Evolutionary conservation across 441 rosid species (phyloP), one percentile per base, ranked within the genome.

Genomic region (Gossypium davidsonii): DNA sequence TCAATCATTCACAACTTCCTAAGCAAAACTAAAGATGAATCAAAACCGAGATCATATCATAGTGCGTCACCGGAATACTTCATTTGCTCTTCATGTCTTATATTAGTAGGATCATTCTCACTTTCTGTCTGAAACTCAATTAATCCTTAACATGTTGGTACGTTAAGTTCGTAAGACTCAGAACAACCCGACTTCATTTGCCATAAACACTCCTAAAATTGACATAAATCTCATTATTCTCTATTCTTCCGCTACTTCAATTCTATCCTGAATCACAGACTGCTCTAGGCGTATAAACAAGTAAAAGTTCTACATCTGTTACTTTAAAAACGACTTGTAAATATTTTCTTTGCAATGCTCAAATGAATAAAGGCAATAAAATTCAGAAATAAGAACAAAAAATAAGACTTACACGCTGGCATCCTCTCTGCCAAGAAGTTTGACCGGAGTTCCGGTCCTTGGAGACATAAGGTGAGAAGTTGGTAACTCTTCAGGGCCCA

Each of bases 361-460:
- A 20, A 59, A 49, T 1, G 21, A 61, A 59, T 23, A 0, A 60
- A 48, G 20, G 18, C 4, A 8, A 18, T 8, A 58, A 71, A 71
- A 23, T 5, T 65, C 20, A 42, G 11, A 59, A 46, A 49, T 11
- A 8, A 3, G 0, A 56, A 39, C 67, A 46, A 6, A 63, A 17
- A 8, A 75, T 9, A 26, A 21, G 64, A 85, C 96, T 80, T 85
- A 95, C 99, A 95, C 96, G 81, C 99, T 95, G 61, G 99, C 98
- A 76, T 95, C 99, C 70, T 95, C 99, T 71, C 99, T 85, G 58
- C 99, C 99, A 1, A 95, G 97, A 61, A 95, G 97, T 80, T 95
- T 95, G 77, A 95, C 99, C 0, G 99, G 99, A 78, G 99, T 93
- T 21, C 99, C 99, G 25, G 99, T 85, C 53, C 97, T 84, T 10